These are phyloP conservation scores for Elsinoe necatrix DNA, from an alignment of 2,329 filamentous ascomycete genomes.

Conservation along the genomic window DNA sequence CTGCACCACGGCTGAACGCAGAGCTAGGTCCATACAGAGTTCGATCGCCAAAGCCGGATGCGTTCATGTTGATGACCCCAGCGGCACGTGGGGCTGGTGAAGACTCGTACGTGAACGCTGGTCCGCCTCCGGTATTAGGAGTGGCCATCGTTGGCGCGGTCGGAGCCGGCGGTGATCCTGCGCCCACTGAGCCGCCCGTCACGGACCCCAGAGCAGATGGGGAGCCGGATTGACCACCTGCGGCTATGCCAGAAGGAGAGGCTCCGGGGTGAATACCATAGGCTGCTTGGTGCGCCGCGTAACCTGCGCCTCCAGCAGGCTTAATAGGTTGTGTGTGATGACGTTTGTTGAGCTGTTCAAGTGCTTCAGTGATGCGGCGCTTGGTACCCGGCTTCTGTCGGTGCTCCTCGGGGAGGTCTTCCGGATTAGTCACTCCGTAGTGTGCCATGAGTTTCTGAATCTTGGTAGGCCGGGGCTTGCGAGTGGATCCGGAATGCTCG, in stretches of 20 bases:
- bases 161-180: constrained; percentile 1
- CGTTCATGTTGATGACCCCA: constrained; percentile 12
- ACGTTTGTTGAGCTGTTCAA: constrained; percentile 18
- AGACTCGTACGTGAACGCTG: constrained; percentile 22
- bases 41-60: constrained; percentile 23
- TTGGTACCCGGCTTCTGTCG: constrained; percentile 71
- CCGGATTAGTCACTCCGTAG: constrained; percentile 79
- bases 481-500: constrained; percentile 79
- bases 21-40: constrained; percentile 20
- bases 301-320: constrained; percentile 16
- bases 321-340: not conserved
- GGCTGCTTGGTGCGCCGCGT: constrained; percentile 17
- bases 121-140: constrained; percentile 18
- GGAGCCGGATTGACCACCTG: constrained; percentile 12
- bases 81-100: constrained; percentile 8
- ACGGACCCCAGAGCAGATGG: not conserved
- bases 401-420: constrained; percentile 77
- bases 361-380: constrained; percentile 46
- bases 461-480: constrained; percentile 93
- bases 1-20: constrained; percentile 13
- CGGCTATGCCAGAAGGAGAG: not conserved
- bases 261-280: constrained; percentile 13
- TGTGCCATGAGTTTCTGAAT: constrained; percentile 89
- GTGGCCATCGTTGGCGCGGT: constrained; percentile 20
- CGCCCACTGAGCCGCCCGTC: not conserved